Evolutionary conservation across 768 basidiomycete species (phyloP).

Genomic region (Sporobolomyces phaffii): DNA sequence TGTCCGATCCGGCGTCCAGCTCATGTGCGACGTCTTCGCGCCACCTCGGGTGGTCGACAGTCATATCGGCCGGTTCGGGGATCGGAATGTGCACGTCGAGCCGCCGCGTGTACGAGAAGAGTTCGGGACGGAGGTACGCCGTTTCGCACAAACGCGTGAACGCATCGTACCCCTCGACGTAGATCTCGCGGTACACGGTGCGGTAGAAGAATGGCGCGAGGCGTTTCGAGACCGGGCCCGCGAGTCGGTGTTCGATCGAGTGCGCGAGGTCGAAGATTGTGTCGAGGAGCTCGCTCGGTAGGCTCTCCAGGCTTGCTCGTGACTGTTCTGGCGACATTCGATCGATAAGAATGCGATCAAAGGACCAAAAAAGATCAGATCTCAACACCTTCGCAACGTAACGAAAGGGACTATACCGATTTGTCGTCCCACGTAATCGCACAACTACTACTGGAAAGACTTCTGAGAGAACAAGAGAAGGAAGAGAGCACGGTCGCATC

Average conservation of each 20-base stretch:
- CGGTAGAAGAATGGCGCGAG: slow-evolving; percentile 3
- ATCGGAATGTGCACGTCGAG: too few relatives aligned
- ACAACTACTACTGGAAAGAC: too few relatives aligned
- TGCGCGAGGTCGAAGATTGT: not conserved
- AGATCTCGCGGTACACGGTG: not conserved
- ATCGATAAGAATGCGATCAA: too few relatives aligned
- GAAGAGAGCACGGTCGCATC: not conserved
- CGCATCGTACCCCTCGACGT: not conserved
- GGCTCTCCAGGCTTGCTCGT: too few relatives aligned
- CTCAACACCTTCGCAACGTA: too few relatives aligned
- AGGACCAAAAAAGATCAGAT: too few relatives aligned
- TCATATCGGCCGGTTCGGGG: too few relatives aligned
- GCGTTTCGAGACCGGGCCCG: slow-evolving; percentile 4
- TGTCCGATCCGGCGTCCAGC: not conserved
- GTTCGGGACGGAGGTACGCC: not conserved
- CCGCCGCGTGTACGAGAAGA: not conserved
- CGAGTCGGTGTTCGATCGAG: not conserved
- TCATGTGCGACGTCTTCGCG: too few relatives aligned
- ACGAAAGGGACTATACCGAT: too few relatives aligned
- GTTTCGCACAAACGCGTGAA: not conserved
- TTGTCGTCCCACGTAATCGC: not conserved
- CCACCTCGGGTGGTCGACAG: too few relatives aligned
- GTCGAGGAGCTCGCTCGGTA: not conserved
- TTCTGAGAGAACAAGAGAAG: not conserved
- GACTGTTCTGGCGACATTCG: not conserved